Conservation (phyloP, 1,139 yeast genomes). For the Pneumocystis jirovecii region DNA sequence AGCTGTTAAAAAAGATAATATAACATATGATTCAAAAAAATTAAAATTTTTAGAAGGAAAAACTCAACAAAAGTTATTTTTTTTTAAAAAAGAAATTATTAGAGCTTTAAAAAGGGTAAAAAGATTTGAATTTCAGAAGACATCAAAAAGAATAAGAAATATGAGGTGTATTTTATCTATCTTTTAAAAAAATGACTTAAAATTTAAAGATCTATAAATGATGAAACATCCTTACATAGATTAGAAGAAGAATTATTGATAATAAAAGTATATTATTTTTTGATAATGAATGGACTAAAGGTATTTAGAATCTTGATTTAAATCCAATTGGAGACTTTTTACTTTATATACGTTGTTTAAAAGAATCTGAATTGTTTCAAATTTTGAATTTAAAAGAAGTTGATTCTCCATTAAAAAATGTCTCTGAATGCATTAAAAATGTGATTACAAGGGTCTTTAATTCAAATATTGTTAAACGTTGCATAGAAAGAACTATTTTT, state of each 20-base stretch:
- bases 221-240: background rate
- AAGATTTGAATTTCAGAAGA: constrained; percentile 21
- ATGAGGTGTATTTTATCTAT: constrained; percentile 5
- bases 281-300: constrained; percentile 10
- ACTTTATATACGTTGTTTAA: constrained; percentile 1
- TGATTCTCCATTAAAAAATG: constrained; percentile 5
- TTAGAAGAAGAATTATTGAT: constrained; percentile 20
- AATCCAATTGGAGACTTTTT: constrained; percentile 2
- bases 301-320: constrained; percentile 4
- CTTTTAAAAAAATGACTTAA: constrained; percentile 13
- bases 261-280: constrained; percentile 17
- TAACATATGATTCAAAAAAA: background rate
- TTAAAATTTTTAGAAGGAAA: background rate
- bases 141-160: constrained; percentile 15
- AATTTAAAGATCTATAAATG: background rate
- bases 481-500: constrained; percentile 36
- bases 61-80: constrained; percentile 18
- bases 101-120: constrained; percentile 21
- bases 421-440: constrained; percentile 8
- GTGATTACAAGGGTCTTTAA: constrained; percentile 48
- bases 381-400: background rate
- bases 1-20: background rate
- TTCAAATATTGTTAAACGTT: constrained; percentile 34
- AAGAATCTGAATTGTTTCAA: background rate
- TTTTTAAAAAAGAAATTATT: constrained; percentile 19